phyloP scores from a whole-genome alignment of 2,329 filamentous ascomycete genomes.

The Macrophomina pseudophaseolina region DNA sequence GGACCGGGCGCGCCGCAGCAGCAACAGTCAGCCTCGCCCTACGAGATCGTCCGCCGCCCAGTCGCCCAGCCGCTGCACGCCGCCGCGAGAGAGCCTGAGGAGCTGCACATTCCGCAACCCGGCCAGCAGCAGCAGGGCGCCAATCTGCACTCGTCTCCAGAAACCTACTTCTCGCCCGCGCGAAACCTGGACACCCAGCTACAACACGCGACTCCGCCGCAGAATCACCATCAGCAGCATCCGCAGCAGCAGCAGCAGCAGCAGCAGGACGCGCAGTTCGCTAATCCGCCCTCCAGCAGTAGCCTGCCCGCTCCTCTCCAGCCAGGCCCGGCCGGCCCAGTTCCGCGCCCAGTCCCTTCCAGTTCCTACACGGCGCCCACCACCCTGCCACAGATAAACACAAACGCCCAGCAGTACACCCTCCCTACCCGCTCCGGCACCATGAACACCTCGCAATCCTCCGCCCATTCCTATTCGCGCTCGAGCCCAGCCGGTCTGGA shows the following conservation, averaged over 20 bases:
- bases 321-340: conserved; percentile 47
- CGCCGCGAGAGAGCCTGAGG: conserved; percentile 55
- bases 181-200: conserved; percentile 52
- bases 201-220: conserved; percentile 58
- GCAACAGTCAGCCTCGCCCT: conserved; percentile 44
- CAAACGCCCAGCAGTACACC: conserved; percentile 64
- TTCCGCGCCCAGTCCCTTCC: conserved; percentile 57
- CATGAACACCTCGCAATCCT: conserved; percentile 59
- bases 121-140: conserved; percentile 43
- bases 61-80: conserved; percentile 44
- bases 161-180: conserved; percentile 50
- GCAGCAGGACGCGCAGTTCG: conserved; percentile 50
- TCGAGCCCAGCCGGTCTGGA: conserved; percentile 76
- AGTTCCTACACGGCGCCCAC: conserved; percentile 63
- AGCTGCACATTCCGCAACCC: conserved; percentile 58
- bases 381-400: conserved; percentile 56
- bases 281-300: conserved; percentile 39
- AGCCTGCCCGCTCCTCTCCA: conserved; percentile 66
- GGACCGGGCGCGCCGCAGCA: conserved; percentile 31
- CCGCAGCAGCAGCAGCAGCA: conserved; percentile 34
- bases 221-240: conserved; percentile 34
- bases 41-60: conserved; percentile 57
- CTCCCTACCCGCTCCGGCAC: conserved; percentile 70
- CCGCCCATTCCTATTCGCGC: conserved; percentile 70
- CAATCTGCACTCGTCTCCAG: conserved; percentile 56